phyloP scores from a whole-genome alignment of 2,329 filamentous ascomycete genomes.

The Colletotrichum limetticola region DNA sequence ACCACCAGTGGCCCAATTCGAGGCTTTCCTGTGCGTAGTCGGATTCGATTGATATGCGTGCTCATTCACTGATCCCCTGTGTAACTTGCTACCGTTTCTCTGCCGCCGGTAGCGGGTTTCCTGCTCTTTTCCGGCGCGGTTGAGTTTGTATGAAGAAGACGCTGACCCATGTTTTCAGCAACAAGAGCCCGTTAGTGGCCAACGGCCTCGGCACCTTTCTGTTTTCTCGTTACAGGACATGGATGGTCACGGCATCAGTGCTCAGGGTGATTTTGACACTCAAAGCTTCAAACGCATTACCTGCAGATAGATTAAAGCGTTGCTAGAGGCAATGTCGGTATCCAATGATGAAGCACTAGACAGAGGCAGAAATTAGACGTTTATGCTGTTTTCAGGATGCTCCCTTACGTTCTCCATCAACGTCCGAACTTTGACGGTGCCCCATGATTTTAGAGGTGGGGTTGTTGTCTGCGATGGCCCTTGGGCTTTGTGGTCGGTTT shows the following conservation, averaged over 20 bases:
- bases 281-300: not conserved
- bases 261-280: not conserved
- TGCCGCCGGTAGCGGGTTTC: slow-evolving; percentile 13
- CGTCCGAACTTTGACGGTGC: slow-evolving; percentile 19
- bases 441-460: slow-evolving; percentile 12
- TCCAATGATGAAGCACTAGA: not conserved
- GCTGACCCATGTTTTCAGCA: not conserved
- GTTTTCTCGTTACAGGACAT: slow-evolving; percentile 14
- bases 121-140: slow-evolving; percentile 8
- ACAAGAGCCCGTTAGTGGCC: not conserved
- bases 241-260: not conserved
- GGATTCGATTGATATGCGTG: slow-evolving; percentile 8
- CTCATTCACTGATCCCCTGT: not conserved
- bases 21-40: slow-evolving; percentile 1
- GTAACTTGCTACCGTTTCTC: not conserved
- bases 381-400: slow-evolving; percentile 19
- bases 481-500: not conserved
- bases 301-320: slow-evolving; percentile 23
- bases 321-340: not conserved
- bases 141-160: slow-evolving; percentile 1
- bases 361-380: slow-evolving; percentile 1
- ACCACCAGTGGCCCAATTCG: not conserved
- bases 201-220: slow-evolving; percentile 13
- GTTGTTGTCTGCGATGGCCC: not conserved
- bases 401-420: slow-evolving; percentile 5